Evolutionary conservation across 2,329 filamentous ascomycete genomes (phyloP).

Genomic region (Lomentospora prolificans): DNA sequence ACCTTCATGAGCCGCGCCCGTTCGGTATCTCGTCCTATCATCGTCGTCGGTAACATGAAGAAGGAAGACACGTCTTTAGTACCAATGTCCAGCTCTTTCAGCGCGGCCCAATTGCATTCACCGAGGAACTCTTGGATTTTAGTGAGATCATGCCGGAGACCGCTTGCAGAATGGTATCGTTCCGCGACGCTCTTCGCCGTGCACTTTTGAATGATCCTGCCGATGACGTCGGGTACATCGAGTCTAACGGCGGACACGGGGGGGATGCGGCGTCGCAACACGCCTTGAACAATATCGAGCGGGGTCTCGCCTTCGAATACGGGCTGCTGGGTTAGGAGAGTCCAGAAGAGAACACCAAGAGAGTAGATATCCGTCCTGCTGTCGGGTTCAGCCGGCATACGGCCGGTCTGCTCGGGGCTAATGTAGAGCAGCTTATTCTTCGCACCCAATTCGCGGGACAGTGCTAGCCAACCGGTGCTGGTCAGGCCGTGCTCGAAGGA

Average conservation of each 20-base stretch:
- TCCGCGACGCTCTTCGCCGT: conserved; percentile 81
- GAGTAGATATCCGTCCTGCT: conserved; percentile 90
- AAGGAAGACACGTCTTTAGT: conserved; percentile 86
- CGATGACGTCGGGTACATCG: conserved; percentile 76
- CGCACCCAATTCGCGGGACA: conserved; percentile 76
- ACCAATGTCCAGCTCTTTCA: conserved; percentile 67
- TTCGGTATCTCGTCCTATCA: conserved; percentile 72
- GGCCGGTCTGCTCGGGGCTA: conserved; percentile 87
- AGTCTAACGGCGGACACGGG: conserved; percentile 66
- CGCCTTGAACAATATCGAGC: conserved; percentile 84
- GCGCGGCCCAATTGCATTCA: conserved; percentile 60
- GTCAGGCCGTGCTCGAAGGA: conserved; percentile 85
- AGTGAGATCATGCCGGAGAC: conserved; percentile 70
- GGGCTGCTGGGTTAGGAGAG: conserved; percentile 65
- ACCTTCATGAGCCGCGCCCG: conserved; percentile 59
- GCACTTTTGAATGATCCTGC: conserved; percentile 81
- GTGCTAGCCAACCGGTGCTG: conserved; percentile 74
- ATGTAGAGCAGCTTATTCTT: conserved; percentile 88
- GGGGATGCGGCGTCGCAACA: conserved; percentile 69
- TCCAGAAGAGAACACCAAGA: conserved; percentile 82
- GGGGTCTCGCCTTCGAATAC: conserved; percentile 73
- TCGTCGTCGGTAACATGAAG: conserved; percentile 72
- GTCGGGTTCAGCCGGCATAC: conserved; percentile 86
- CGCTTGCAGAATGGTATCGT: conserved; percentile 81
- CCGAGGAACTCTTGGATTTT: conserved; percentile 65